Percentiles rank a stretch among this genome's conserved stretches.
These are phyloP conservation scores for Aspergillus melleus DNA, from an alignment of 2,329 filamentous ascomycete species.

Conservation along the genomic window DNA sequence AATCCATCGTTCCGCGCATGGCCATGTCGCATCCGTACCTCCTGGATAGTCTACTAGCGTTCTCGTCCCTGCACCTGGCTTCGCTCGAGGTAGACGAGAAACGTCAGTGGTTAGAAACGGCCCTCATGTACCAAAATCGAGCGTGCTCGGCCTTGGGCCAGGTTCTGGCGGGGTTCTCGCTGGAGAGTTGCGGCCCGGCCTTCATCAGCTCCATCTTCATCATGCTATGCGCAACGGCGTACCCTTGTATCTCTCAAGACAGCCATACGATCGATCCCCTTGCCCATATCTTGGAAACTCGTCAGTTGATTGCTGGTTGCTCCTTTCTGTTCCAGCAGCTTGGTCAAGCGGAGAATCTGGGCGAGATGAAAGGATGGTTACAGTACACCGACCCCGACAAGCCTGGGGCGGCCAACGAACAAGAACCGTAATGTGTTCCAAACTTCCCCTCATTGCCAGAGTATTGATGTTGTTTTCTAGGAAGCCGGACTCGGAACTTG, in stretches of 20 bases:
- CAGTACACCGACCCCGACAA: slow-evolving; percentile 15
- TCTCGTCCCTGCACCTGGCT: slow-evolving; percentile 47
- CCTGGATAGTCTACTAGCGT: slow-evolving; percentile 45
- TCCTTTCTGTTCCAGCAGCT: slow-evolving; percentile 31
- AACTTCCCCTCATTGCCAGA: not conserved
- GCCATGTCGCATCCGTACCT: slow-evolving; percentile 46
- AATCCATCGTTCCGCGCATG: slow-evolving; percentile 35
- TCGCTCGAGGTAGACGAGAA: slow-evolving; percentile 36
- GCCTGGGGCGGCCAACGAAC: slow-evolving; percentile 10
- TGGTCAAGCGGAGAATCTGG: slow-evolving; percentile 20
- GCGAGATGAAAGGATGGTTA: slow-evolving; percentile 29
- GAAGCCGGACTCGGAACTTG: slow-evolving; percentile 11
- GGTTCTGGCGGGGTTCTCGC: slow-evolving; percentile 38
- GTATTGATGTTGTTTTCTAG: slow-evolving; percentile 1
- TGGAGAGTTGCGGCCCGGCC: slow-evolving; percentile 44
- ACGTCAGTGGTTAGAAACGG: slow-evolving; percentile 35
- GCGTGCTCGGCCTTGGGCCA: slow-evolving; percentile 36
- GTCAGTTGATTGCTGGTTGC: slow-evolving; percentile 30
- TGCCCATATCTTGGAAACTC: slow-evolving; percentile 28
- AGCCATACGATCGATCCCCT: slow-evolving; percentile 26
- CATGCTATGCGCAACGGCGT: slow-evolving; percentile 37
- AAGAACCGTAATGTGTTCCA: slow-evolving; percentile 7
- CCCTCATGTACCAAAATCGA: slow-evolving; percentile 38
- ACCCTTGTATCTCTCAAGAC: slow-evolving; percentile 29
- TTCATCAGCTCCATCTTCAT: slow-evolving; percentile 44